Evolutionary conservation across 106 monocot species (phyloP), one percentile per base, ranked within the genome.

Genomic region (Xerophyta viscosa): DNA sequence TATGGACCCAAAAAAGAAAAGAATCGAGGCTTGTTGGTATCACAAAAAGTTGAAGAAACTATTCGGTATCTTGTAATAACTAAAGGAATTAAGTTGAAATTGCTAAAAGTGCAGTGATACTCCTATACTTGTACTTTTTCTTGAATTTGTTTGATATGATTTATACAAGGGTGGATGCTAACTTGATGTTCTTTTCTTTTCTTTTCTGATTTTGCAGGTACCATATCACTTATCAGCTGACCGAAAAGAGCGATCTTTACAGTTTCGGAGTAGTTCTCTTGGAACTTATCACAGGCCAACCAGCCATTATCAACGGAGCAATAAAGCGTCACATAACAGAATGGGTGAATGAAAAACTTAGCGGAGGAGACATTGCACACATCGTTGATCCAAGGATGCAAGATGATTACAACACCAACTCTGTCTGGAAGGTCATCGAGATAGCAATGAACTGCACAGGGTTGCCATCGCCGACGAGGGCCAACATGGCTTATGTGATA

Each of bases 401-500:
- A 8, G 39, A 15, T 12, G 39, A 39, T 8, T 39, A 39, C 15
- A 15, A 39, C 10, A 1, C 39, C 10, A 39, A 39, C 39, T 39
- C 39, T 2, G 39, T 15, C 10, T 39, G 39, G 39, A 39, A 39
- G 6, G 39, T 39, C 1, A 15, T 8, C 1, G 39, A 39, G 2
- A 39, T 39, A 12, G 39, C 77, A 18, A 60, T 65, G 61, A 37
- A 46, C 13, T 77, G 77, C 45, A 60, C 61, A 14, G 26, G 6
- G 2, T 29, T 51, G 3, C 33, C 22, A 4, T 41, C 77, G 7
- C 10, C 18, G 8, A 12, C 39, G 3, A 72, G 82, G 54, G 72
- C 77, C 18, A 77, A 28, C 27, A 82, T 82, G 64, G 47, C 21
- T 13, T 52, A 64, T 24, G 82, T 82, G 12, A 42, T 69, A 8